Evolutionary conservation across 495 filamentous ascomycete species (phyloP).

Genomic region (Penicillium coprophilum): DNA sequence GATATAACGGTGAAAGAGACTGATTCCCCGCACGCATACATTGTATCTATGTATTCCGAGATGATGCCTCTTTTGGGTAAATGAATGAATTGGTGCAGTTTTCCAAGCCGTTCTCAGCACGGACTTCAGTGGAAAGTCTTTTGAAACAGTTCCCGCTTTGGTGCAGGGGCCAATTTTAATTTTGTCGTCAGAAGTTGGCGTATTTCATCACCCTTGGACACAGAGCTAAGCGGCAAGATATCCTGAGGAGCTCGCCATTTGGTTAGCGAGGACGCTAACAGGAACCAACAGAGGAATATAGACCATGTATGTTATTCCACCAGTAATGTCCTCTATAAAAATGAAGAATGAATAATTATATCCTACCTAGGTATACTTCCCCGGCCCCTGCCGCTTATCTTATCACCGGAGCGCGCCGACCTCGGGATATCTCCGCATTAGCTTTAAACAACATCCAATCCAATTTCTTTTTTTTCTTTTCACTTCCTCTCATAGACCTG

Average conservation of each 20-base stretch:
- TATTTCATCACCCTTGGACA: neutral
- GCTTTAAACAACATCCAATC: conserved; percentile 3
- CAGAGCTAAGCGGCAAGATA: neutral
- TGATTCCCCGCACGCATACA: neutral
- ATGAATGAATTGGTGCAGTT: too few relatives aligned
- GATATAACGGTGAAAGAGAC: neutral
- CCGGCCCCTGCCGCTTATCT: conserved; percentile 13
- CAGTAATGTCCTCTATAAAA: neutral
- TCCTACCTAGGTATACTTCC: too few relatives aligned
- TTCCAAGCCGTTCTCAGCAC: neutral
- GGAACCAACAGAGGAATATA: neutral
- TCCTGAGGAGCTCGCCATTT: neutral
- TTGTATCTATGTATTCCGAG: neutral
- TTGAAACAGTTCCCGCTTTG: neutral
- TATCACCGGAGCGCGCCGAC: conserved; percentile 12
- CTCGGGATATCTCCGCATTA: conserved; percentile 8
- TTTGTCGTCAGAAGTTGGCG: neutral
- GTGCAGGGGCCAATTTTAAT: conserved; percentile 1
- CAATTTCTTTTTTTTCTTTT: neutral
- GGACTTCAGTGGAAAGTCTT: neutral
- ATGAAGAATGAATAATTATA: neutral
- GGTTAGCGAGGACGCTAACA: neutral
- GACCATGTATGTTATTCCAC: neutral
- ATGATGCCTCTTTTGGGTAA: neutral
- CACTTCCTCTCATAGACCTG: neutral